Base-by-base conservation (phyloP, 176 grass and related monocot genomes). In the Phyllostachys edulis region DNA sequence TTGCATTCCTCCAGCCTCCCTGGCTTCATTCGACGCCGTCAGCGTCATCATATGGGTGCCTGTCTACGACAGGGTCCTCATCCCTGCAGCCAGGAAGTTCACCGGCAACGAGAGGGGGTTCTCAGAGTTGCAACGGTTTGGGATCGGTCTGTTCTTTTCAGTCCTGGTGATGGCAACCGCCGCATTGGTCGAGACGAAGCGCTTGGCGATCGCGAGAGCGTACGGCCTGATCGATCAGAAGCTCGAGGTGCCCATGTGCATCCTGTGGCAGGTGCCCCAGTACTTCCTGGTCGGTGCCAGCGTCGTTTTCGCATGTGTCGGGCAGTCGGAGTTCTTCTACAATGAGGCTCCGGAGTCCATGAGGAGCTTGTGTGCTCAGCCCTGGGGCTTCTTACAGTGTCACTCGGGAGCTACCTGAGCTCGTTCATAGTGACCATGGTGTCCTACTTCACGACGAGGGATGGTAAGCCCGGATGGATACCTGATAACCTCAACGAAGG, bases 1-100 rank as follows among this genome's bases (percentile, higher is more conserved):
- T 97, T 71, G 63, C 86, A 88, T 97, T 44, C 94, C 94, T 5
- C 87, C 94, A 12, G 94, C 94, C 44, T 97, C 94, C 66, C 85
- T 97, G 23, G 89, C 89, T 2, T 92, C 87, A n/a, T 94, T 94
- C 56, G 94, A 97, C 74, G 87, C 87, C 18, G 83, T 92, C 38
- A 97, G 91, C 67, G 94, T 97, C 51, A 77, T 94, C 51, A 21
- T 88, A 66, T 94, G 87, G 87, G 87, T 97, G 55, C 91, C 94
- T 5, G 1, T 97, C 71, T 97, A 97, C 69, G 94, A 97, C 41
- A 70, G 79, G 46, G 55, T 97, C 46, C 85, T 97, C 76, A 76
- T 94, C 69, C 94, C 87, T 6, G 44, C 76, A 7, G 89, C 71
- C 4, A 46, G 91, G 79, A 84, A 69, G 23, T 80, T 94, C 80